Percentiles rank a stretch among this genome's conserved stretches.
Evolutionary conservation across 2,329 filamentous ascomycete genomes (phyloP).

Genomic region (Boeremia exigua): DNA sequence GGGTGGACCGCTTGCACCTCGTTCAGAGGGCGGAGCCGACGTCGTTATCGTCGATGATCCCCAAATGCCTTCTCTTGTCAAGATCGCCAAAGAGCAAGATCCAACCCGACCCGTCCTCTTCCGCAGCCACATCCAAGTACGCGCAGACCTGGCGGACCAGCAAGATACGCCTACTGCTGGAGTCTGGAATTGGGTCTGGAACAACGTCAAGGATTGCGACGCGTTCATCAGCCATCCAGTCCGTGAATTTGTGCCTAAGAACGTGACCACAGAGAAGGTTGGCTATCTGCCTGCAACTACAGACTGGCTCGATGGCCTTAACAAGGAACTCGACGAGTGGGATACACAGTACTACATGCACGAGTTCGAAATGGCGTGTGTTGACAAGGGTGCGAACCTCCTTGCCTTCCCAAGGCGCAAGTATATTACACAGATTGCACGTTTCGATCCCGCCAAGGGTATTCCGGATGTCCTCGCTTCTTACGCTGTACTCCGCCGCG

Average conservation of each 20-base stretch:
- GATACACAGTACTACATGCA: constrained; percentile 76
- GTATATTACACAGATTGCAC: constrained; percentile 81
- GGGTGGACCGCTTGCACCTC: constrained; percentile 69
- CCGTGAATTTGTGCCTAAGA: constrained; percentile 73
- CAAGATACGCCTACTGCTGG: constrained; percentile 71
- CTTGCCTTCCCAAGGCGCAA: constrained; percentile 66
- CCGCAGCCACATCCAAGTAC: constrained; percentile 82
- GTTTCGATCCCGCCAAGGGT: constrained; percentile 84
- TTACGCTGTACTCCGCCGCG: constrained; percentile 73
- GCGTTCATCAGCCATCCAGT: constrained; percentile 85
- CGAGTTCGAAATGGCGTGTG: constrained; percentile 70
- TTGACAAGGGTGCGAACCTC: constrained; percentile 64
- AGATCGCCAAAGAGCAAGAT: constrained; percentile 73
- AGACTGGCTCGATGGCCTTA: constrained; percentile 83
- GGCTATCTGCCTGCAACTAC: constrained; percentile 81
- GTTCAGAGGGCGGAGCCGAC: constrained; percentile 74
- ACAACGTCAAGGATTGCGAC: constrained; percentile 72
- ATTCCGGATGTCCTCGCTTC: constrained; percentile 78
- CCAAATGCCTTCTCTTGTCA: constrained; percentile 81
- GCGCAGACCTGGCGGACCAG: constrained; percentile 71
- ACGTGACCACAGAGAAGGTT: constrained; percentile 69
- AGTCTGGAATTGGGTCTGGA: constrained; percentile 78
- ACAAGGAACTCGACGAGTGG: constrained; percentile 75
- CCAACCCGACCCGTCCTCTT: constrained; percentile 79
- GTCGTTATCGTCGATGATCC: constrained; percentile 81